These are phyloP conservation scores for Spiraea crenata DNA, from an alignment of 331 rosid species.

Conservation along the genomic window DNA sequence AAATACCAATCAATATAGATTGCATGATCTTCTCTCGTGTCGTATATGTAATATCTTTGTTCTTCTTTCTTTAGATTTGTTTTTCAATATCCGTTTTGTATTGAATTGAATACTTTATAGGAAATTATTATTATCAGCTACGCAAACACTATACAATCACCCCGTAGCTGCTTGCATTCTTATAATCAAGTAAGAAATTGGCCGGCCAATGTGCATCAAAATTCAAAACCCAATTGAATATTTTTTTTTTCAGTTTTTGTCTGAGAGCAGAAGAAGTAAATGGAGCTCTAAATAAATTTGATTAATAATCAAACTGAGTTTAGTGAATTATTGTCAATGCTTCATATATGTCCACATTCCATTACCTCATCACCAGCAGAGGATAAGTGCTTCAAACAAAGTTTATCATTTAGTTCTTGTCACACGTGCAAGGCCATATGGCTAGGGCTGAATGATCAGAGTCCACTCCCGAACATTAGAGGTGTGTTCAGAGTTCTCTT, in stretches of 20 bases:
- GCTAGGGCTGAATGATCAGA: too few species aligned
- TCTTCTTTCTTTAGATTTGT: too few species aligned
- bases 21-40: too few species aligned
- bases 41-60: too few species aligned
- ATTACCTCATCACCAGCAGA: slow-evolving; percentile 3
- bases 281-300: neutral
- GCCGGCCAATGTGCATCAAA: slow-evolving; percentile 1
- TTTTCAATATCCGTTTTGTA: too few species aligned
- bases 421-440: neutral
- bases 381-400: slow-evolving; percentile 4
- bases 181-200: neutral
- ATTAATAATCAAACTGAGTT: neutral
- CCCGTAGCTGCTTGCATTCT: too few species aligned
- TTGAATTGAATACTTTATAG: too few species aligned
- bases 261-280: neutral
- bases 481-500: too few species aligned
- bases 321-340: neutral
- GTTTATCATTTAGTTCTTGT: neutral
- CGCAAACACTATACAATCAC: too few species aligned
- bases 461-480: too few species aligned
- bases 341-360: slow-evolving; percentile 12
- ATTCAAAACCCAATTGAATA: neutral
- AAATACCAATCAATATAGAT: too few species aligned
- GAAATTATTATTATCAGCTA: too few species aligned
- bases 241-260: neutral